These are phyloP conservation scores for Pezicula rhizophila DNA, from an alignment of 2,329 filamentous ascomycete genomes.

Conservation along the genomic window DNA sequence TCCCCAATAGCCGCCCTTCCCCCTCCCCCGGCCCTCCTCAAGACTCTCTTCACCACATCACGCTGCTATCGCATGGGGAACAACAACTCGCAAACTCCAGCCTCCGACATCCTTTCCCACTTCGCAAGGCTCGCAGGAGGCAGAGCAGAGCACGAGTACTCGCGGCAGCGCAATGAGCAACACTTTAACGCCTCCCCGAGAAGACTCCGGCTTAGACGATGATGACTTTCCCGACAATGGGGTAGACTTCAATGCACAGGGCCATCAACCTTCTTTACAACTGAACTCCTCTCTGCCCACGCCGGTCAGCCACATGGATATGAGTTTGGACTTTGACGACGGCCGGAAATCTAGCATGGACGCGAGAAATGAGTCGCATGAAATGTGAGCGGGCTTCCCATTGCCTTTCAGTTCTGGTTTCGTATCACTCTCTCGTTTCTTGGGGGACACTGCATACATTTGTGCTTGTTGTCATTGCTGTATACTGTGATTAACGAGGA, in stretches of 20 bases:
- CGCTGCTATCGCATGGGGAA: no score
- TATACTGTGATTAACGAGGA: no score
- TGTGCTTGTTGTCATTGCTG: no score
- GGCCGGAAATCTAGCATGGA: slow-evolving; percentile 11
- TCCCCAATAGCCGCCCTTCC: no score
- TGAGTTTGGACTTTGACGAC: slow-evolving; percentile 6
- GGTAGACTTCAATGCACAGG: background rate
- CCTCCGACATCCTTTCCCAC: no score
- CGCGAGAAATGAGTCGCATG: slow-evolving; percentile 3
- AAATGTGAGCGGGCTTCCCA: slow-evolving; percentile 1
- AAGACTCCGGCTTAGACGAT: slow-evolving; percentile 9
- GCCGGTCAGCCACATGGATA: slow-evolving; percentile 12
- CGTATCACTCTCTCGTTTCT: no score
- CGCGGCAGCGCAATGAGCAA: slow-evolving; percentile 18
- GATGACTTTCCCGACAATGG: slow-evolving; percentile 13
- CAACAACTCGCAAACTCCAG: no score
- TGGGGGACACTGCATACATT: no score
- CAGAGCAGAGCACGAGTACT: slow-evolving; percentile 7
- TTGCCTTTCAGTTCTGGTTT: no score
- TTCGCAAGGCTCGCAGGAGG: background rate
- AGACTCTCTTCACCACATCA: no score
- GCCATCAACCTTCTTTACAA: background rate
- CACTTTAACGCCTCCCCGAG: slow-evolving; percentile 19
- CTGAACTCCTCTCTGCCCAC: slow-evolving; percentile 5
- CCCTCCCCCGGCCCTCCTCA: no score